Conservation (phyloP, 129 eudicot species). For the Kitagawia praeruptora region DNA sequence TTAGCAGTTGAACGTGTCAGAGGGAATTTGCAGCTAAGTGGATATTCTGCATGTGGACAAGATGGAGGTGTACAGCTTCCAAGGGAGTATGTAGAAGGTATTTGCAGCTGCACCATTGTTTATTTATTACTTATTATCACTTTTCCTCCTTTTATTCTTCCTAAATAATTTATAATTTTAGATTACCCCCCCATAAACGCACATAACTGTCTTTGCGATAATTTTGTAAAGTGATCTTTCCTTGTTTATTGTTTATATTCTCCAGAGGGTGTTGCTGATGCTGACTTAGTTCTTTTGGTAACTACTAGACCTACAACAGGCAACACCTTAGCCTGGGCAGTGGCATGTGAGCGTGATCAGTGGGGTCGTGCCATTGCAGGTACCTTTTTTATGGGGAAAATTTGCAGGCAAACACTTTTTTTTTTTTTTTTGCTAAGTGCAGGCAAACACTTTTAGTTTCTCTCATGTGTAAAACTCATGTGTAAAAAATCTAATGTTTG, state of each 20-base stretch:
- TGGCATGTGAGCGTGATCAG: slow-evolving; percentile 95
- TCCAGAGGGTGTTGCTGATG: slow-evolving; percentile 79
- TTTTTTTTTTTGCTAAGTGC: no score
- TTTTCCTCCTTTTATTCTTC: neutral
- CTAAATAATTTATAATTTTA: neutral
- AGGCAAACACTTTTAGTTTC: neutral
- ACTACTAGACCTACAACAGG: slow-evolving; percentile 96
- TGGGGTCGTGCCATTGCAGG: slow-evolving; percentile 99
- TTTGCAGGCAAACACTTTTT: neutral
- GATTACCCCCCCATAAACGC: neutral
- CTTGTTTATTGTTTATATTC: slow-evolving; percentile 7
- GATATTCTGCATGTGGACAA: slow-evolving; percentile 98
- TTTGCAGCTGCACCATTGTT: neutral
- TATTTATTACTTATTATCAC: neutral
- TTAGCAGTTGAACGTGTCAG: slow-evolving; percentile 83
- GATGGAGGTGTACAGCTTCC: slow-evolving; percentile 99
- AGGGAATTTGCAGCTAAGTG: slow-evolving; percentile 83
- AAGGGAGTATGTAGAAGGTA: slow-evolving; percentile 80
- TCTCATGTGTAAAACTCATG: neutral
- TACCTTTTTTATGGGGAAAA: slow-evolving; percentile 9
- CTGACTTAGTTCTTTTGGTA: slow-evolving; percentile 90
- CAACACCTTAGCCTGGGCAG: slow-evolving; percentile 96
- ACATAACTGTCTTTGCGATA: neutral
- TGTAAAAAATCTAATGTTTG: neutral
- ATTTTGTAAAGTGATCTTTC: neutral